Conservation (phyloP, 768 basidiomycete genomes). For the Amanita muscaria region DNA sequence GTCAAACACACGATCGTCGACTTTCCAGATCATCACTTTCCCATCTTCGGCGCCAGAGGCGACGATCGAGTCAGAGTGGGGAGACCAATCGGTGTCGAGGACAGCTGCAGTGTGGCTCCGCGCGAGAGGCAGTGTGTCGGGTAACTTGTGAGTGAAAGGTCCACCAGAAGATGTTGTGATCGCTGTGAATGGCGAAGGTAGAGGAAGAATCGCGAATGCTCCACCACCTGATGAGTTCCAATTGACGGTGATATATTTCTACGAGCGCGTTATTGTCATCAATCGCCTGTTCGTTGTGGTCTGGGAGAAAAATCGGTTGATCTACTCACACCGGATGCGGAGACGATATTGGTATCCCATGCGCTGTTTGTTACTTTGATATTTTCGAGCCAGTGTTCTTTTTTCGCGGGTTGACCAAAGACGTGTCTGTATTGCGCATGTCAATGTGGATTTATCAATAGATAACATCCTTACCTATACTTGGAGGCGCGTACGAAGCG, state of each 20-base stretch:
- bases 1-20: constrained; percentile 58
- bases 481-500: constrained; percentile 82
- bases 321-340: constrained; percentile 46
- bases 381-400: constrained; percentile 73
- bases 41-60: constrained; percentile 94
- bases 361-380: constrained; percentile 83
- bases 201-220: constrained; percentile 89
- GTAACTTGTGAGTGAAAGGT: constrained; percentile 68
- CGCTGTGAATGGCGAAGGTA: constrained; percentile 61
- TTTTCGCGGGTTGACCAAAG: constrained; percentile 83
- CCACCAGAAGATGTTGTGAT: constrained; percentile 19
- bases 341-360: constrained; percentile 92
- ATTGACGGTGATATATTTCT: constrained; percentile 87
- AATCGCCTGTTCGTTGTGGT: too few relatives aligned
- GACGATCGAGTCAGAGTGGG: constrained; percentile 84
- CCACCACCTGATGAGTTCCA: constrained; percentile 92
- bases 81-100: constrained; percentile 95
- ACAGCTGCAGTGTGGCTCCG: constrained; percentile 78
- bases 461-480: constrained; percentile 79
- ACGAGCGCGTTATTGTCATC: constrained; percentile 10
- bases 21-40: constrained; percentile 87
- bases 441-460: too few relatives aligned
- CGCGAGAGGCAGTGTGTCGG: constrained; percentile 87
- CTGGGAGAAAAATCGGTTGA: constrained; percentile 43
- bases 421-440: constrained; percentile 76